Evolutionary conservation across 352 stramenopile species (phyloP), one percentile per base, ranked within the genome.

Genomic region (Phytophthora pseudosyringae): DNA sequence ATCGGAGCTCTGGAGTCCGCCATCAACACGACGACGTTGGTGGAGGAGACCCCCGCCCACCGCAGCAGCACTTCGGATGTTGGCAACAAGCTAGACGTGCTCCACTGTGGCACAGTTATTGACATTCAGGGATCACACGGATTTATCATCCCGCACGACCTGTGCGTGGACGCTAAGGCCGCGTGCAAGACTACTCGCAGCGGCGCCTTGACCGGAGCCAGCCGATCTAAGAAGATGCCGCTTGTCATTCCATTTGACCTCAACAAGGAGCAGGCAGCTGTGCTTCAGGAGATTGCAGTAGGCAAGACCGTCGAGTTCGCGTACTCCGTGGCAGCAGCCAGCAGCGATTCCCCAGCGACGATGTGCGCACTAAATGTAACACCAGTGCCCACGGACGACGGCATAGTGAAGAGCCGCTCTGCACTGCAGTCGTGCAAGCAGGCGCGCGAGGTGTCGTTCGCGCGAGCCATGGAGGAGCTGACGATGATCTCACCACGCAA

Each of bases 401-500:
- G 85, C 44, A 89, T 92, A 46, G 59, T 59, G 13, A 90, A 89
- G 72, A 92, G 81, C 69, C 83, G 83, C 52, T 75, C 75, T n/a
- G 83, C 80, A 43, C 61, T 92, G 45, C 80, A 81, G 46, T 81
- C 81, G 7, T 92, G 83, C 65, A 92, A 92, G 74, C 83, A 90
- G 38, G 81, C 80, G 6, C 83, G 86, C 25, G 73, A 92, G 54
- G 73, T 87, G 39, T 89, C 82, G 16, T 94, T 94, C 51, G 86
- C 86, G 5, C 71, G 75, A 50, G 86, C 86, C 4, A 94, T 94
- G 86, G 81, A 81, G 36, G 78, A 82, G 25, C 65, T 94, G 50
- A 91, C 75, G 69, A 89, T 83, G 70, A 86, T 94, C 43, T 91
- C 86, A 51, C 86, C 83, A 33, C 83, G 86, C 56, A 80, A 92